Base-by-base conservation (phyloP, 2,329 filamentous ascomycete genomes). In the Plenodomus biglobosus region DNA sequence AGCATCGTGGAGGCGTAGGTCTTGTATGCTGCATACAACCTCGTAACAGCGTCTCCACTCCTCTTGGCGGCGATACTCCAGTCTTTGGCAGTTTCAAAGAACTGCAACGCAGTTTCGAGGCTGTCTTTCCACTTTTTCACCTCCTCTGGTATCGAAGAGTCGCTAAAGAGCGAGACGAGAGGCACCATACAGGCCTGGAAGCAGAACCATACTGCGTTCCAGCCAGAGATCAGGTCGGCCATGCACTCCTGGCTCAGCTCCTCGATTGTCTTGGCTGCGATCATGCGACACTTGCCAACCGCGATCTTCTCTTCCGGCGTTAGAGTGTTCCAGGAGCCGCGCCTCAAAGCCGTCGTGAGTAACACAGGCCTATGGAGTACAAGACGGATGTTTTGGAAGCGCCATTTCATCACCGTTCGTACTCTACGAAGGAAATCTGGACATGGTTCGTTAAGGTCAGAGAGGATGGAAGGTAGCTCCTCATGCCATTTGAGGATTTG, bases 151-250 rank as follows among this genome's bases (percentile, higher is more conserved):
- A 68, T 64, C 61, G 66, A 65, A 7, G 71, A 77, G 65, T 90
- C 85, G 76, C 83, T 86, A 67, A 90, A 90, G 11, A 92, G 76
- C 18, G 83, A 86, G 10, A 92, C 81, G 1, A 92, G 79, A 0
- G 88, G 88, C 8, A 92, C 84, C 85, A 92, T 88, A 54, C 83
- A 84, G 0, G 88, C 87, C 68, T 92, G 88, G 72, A 90, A 92
- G 50, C 89, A 80, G 71, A 90, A 86, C 87, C 87, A 91, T 2
- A 88, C 87, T 0, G 85, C 88, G 66, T 90, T 89, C 88, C 87
- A 92, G 8, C 87, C 87, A 0, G 83, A 84, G 74, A 92, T 88
- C 64, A 90, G 83, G 64, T 89, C 88, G 38, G 84, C 81, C 38
- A 82, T 81, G 74, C 86, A 90, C 53, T 87, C 86, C 18, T 78